Conservation (phyloP, 2,329 filamentous ascomycete species). For the Herpomyces periplanetae region DNA sequence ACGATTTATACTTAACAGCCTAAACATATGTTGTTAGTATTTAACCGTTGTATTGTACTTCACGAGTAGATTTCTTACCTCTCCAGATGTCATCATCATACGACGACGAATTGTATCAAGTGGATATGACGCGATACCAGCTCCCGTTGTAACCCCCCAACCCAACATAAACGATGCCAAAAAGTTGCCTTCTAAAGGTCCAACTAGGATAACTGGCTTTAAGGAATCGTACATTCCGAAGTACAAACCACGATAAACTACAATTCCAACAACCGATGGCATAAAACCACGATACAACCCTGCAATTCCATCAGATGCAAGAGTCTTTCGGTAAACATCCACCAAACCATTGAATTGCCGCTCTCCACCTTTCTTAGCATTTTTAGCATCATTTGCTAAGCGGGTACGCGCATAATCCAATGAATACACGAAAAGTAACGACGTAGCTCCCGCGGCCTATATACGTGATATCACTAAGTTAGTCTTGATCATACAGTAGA, state of each 20-base stretch:
- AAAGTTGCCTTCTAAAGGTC: conserved; percentile 86
- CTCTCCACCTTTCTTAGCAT: conserved; percentile 74
- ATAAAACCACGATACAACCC: conserved; percentile 99
- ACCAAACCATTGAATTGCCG: conserved; percentile 99
- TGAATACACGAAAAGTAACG: conserved; percentile 98
- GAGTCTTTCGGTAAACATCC: conserved; percentile 99
- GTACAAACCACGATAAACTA: conserved; percentile 99
- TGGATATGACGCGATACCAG: conserved; percentile 99
- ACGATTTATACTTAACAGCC: conserved; percentile 99
- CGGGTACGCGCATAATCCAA: conserved; percentile 99
- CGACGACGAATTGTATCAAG: conserved; percentile 98
- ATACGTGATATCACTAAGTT: conserved; percentile 3
- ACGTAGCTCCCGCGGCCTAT: conserved; percentile 88
- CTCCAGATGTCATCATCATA: conserved; percentile 97
- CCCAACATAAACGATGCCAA: conserved; percentile 93
- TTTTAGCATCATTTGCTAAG: conserved; percentile 99
- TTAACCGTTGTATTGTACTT: conserved; percentile 2
- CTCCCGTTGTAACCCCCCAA: conserved; percentile 97
- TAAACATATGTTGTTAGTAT: conserved; percentile 15
- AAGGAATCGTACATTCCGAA: conserved; percentile 99
- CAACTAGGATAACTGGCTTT: conserved; percentile 88
- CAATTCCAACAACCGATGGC: conserved; percentile 91
- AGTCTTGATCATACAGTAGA: background rate
- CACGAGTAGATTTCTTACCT: conserved; percentile 12
- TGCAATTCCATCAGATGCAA: conserved; percentile 86